Base-by-base conservation (phyloP, 306 rosid species). In the Begonia fuchsioides region DNA sequence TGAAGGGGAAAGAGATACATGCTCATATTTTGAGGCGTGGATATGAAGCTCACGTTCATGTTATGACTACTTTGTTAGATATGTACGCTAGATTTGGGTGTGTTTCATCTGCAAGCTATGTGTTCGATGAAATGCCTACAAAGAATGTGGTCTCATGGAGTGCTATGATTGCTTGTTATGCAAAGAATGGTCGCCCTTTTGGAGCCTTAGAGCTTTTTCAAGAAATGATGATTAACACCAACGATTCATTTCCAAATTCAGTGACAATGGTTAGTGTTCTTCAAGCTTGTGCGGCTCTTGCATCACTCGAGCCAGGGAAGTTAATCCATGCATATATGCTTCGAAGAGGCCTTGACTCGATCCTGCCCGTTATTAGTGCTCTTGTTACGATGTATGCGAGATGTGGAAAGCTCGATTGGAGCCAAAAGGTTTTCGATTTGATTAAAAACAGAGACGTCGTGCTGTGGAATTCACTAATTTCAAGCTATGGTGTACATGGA, bases 231-330 rank as follows among this genome's bases (percentile, higher is more conserved):
- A 68, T 50, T 11, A 76, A 78, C 53, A 77, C 72, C 50, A 38
- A 61, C 15, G 81, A 81, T 53, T 71, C 71, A 2, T 39, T 76
- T 65, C 96, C 96, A 43, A 88, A 88, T 62, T 71, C 96, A 3
- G 86, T 88, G 63, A 88, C 96, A 38, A 88, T 88, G 96, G 93
- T 88, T 39, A 83, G 79, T n/a, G 86, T 83, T 58, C 78, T 88
- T 73, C 96, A 83, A 62, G 83, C 93, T 43, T 88, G 96, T 64
- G 79, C 83, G 38, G 76, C 80, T 48, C 81, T 88, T 59, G 65
- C 82, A 54, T 86, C 96, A 20, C 55, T 88, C 44, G 86, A 81
- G 72, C 79, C 69, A 52, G 96, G 96, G 63, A 88, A 70, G 74
- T 55, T 88, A 55, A 75, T 88, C 51, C 96, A 88, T 65, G 86